Conservation (phyloP, 1,139 yeast species). For the Debaryomyces udenii region DNA sequence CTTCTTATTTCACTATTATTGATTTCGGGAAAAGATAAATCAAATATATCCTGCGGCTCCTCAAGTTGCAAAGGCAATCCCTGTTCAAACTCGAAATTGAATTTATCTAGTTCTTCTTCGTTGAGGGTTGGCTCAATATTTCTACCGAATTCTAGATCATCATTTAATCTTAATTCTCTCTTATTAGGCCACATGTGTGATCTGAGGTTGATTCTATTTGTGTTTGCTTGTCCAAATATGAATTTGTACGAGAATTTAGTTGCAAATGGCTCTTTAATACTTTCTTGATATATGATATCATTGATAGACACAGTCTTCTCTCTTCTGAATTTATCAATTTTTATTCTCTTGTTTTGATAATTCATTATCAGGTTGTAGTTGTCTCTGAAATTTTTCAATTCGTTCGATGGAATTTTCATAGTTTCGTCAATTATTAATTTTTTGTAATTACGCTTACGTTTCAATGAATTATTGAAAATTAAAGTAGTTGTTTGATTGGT, state of each 20-base stretch:
- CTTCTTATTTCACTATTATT: slow-evolving; percentile 15
- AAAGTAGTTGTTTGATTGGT: slow-evolving; percentile 7
- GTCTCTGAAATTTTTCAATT: slow-evolving; percentile 8
- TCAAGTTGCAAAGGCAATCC: background rate
- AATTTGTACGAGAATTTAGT: slow-evolving; percentile 6
- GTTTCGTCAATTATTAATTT: slow-evolving; percentile 7
- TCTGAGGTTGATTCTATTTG: background rate
- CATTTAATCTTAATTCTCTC: background rate
- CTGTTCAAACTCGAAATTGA: slow-evolving; percentile 6
- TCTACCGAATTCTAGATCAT: slow-evolving; percentile 12
- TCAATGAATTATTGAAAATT: background rate
- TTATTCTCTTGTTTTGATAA: slow-evolving; percentile 7
- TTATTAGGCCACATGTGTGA: background rate
- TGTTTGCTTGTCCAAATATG: slow-evolving; percentile 6
- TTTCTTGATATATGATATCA: slow-evolving; percentile 1
- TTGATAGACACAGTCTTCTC: background rate
- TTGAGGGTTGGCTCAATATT: slow-evolving; percentile 9
- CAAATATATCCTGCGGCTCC: slow-evolving; percentile 15
- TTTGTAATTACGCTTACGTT: slow-evolving; percentile 4
- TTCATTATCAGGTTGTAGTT: slow-evolving; percentile 8
- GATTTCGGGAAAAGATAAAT: slow-evolving; percentile 19
- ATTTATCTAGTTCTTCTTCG: slow-evolving; percentile 6
- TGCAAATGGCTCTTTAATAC: slow-evolving; percentile 3
- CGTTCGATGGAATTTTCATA: slow-evolving; percentile 9
- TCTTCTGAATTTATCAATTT: background rate